Base-by-base conservation (phyloP, 257 asterid genomes). In the Linaria vulgaris region DNA sequence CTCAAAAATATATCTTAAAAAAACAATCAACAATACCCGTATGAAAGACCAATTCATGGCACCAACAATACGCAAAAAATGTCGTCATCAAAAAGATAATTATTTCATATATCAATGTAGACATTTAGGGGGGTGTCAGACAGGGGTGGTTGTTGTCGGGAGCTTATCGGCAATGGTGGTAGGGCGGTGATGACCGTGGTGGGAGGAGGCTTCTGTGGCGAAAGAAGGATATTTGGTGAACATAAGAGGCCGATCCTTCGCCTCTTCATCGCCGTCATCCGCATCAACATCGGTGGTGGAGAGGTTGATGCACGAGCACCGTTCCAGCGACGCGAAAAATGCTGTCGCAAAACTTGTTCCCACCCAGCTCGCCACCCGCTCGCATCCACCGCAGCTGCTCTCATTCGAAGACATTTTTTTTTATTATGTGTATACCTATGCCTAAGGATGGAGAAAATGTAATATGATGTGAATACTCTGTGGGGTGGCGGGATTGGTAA, bases 261-360 rank as follows among this genome's bases (percentile, higher is more conserved):
- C 83, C 68, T 74, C 79, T 9, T 70, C 68, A 49, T 56, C 74
- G 15, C 43, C 59, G 27, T 79, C 79, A 6, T 74, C 84, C 20
- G 56, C 74, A 1, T 71, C 80, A 8, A 47, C 48, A 6, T 72
- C 72, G 15, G 48, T 44, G 0, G 85, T 80, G 38, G 78, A 53
- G 23, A 81, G 58, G 53, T 73, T 78, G 62, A 81, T 66, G 60
- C 83, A 81, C 12, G 81, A 61, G 63, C 81, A 81, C 9, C 79
- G 76, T 56, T 78, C 78, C 4, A 81, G 69, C 21, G 83, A 78
- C 4, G 83, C 76, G 37, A 81, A 81, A 64, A 81, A 81, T 2
- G 78, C 82, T 19, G 82, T 49, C 7, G 83, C 76, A 1, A 81
- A 64, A 53, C 79, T 49, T 27, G 72, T 17, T 46, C 83, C 82